These are phyloP conservation scores for Puccinia polysora DNA, from an alignment of 1,284 basidiomycete species.

Conservation along the genomic window DNA sequence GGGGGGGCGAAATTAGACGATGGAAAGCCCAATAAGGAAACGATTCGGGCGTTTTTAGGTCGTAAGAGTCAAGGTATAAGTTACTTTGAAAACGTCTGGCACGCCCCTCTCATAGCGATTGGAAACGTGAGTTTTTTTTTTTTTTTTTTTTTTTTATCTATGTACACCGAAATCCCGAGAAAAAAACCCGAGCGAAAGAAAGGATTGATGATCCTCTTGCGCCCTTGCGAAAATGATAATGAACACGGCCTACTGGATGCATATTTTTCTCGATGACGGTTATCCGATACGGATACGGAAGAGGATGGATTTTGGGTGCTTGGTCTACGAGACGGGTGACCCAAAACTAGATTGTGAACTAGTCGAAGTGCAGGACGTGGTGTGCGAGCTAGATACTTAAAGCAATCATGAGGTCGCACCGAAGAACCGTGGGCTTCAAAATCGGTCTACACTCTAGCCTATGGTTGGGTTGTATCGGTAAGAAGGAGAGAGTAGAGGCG, in stretches of 20 bases:
- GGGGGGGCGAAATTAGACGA: conserved; percentile 53
- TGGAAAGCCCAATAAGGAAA: conserved; percentile 69
- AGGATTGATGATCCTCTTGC: no score
- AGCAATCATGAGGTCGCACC: conserved; percentile 25
- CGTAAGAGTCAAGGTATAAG: conserved; percentile 73
- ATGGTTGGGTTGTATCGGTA: conserved; percentile 47
- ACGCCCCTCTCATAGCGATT: conserved; percentile 56
- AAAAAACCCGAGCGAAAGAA: no score
- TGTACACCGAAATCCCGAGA: not conserved
- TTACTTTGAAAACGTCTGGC: conserved; percentile 78
- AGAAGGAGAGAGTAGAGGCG: conserved; percentile 49
- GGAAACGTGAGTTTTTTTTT: conserved; percentile 43
- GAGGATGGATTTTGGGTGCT: conserved; percentile 50
- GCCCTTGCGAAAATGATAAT: no score
- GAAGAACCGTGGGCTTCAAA: conserved; percentile 37
- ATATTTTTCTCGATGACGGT: no score
- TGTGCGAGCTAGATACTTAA: conserved; percentile 41
- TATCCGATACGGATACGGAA: no score
- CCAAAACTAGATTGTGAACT: conserved; percentile 29
- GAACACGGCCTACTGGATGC: no score
- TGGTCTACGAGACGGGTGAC: conserved; percentile 50
- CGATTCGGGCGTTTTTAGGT: conserved; percentile 73
- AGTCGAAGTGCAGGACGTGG: conserved; percentile 4
- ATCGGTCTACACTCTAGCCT: conserved; percentile 45
- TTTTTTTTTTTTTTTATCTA: not conserved